phyloP scores from a whole-genome alignment of 2,329 filamentous ascomycete species.

The Rutstroemia sydowiana region DNA sequence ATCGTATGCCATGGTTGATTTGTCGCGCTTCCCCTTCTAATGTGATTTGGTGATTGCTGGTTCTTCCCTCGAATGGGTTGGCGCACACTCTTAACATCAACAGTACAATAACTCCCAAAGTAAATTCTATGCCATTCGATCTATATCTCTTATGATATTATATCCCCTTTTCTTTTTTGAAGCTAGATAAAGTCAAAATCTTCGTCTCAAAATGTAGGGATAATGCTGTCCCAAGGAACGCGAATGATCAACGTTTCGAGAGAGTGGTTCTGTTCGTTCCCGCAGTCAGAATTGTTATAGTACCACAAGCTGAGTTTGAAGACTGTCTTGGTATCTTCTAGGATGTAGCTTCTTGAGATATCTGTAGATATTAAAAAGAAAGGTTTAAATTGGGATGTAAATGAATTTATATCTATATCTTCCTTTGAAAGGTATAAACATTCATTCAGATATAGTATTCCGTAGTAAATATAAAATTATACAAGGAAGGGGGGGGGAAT shows the following conservation, averaged over 20 bases:
- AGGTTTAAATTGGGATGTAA: no score
- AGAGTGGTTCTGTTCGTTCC: neutral
- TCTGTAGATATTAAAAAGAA: neutral
- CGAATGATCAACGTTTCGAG: slow-evolving; percentile 8
- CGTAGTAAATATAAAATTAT: no score
- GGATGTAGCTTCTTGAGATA: neutral
- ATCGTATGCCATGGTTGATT: slow-evolving; percentile 27
- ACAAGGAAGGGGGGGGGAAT: no score
- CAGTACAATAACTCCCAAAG: neutral
- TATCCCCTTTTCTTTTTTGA: neutral
- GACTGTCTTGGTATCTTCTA: neutral
- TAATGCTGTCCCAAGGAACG: neutral
- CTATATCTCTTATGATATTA: neutral
- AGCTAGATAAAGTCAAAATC: neutral
- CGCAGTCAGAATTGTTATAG: neutral
- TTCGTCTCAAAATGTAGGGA: neutral
- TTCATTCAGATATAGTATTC: no score
- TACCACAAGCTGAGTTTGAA: slow-evolving; percentile 1
- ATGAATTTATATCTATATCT: no score
- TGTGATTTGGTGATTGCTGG: neutral
- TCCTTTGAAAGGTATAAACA: no score
- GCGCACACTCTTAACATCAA: slow-evolving; percentile 2
- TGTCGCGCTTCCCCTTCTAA: neutral
- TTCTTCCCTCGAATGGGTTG: neutral
- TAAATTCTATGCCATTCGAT: neutral